Percentiles rank a stretch among this genome's conserved stretches.
Evolutionary conservation across 306 rosid genomes (phyloP).

Genomic region (Citrullus amarus): DNA sequence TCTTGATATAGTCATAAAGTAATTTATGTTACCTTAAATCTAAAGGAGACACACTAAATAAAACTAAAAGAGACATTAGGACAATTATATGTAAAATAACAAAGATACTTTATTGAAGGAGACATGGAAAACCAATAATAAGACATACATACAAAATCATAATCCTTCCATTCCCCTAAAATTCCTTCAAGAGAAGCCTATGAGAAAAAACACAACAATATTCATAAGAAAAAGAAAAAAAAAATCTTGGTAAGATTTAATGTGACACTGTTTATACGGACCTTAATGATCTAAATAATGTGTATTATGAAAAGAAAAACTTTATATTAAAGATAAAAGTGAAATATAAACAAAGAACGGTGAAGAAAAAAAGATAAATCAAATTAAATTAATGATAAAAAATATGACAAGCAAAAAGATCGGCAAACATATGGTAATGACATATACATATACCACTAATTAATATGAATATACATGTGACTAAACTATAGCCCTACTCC

Average conservation of each 20-base stretch:
- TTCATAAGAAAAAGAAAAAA: neutral
- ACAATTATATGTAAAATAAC: neutral
- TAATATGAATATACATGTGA: neutral
- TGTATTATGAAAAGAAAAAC: neutral
- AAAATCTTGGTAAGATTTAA: neutral
- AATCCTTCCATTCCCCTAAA: neutral
- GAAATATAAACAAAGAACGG: neutral
- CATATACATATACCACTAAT: neutral
- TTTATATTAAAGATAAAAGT: constrained; percentile 2
- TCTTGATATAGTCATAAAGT: neutral
- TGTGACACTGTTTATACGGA: neutral
- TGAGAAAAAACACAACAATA: neutral
- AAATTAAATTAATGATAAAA: neutral
- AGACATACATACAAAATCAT: neutral
- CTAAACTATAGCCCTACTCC: neutral
- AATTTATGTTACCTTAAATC: neutral
- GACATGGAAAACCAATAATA: neutral
- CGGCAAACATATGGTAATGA: neutral
- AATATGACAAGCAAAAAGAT: neutral
- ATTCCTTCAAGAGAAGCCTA: neutral
- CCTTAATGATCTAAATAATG: neutral
- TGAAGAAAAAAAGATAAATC: neutral
- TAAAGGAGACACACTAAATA: neutral
- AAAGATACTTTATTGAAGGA: neutral
- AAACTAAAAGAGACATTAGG: neutral